Base-by-base conservation (phyloP, 2,329 filamentous ascomycete genomes). In the Talaromyces sp. region DNA sequence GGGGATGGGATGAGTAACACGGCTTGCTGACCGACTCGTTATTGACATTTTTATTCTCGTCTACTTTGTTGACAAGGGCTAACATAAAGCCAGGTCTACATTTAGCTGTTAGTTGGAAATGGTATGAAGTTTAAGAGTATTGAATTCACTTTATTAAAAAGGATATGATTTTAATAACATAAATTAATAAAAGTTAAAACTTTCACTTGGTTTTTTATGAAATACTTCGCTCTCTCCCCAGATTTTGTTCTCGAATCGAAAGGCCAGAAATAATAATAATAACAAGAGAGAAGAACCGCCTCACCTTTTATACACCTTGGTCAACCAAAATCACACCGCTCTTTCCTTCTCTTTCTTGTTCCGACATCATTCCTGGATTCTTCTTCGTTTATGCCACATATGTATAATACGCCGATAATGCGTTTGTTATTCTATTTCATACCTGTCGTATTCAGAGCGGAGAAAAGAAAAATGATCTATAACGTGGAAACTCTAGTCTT, bases 1-100 rank as follows among this genome's bases (percentile, higher is more conserved):
- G 72, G 71, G 73, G 74, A 75, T 71, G 74, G 73, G 73, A 74
- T 76, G 74, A 76, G 68, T 76, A 73, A 72, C 70, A 66, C 68
- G 74, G 74, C 74, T 75, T 69, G 62, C 74, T 76, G 74, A 76
- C 51, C 54, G 24, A 52, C 24, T 52, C 8, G 26, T n/a, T 52
- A 29, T 29, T 29, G 5, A 17, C 19, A 29, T 52, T 29, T 8
- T 24, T 46, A 2, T 21, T 24, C 11, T 46, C 26, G 27, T 29
- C 48, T 52, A n/a, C 17, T 26, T 27, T 26, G 24, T 52, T 26
- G 48, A 52, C 27, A 14, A 8, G 3, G 24, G 48, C 48, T 52
- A 52, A 52, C 48, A 14, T 24, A 24, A 10, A 46, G 19, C 43
- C 43, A 46, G 43, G 17, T 21, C 12, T 52, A 27, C 2, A 52